Base-by-base conservation (phyloP, 257 asterid genomes). In the Solanum chmielewskii region DNA sequence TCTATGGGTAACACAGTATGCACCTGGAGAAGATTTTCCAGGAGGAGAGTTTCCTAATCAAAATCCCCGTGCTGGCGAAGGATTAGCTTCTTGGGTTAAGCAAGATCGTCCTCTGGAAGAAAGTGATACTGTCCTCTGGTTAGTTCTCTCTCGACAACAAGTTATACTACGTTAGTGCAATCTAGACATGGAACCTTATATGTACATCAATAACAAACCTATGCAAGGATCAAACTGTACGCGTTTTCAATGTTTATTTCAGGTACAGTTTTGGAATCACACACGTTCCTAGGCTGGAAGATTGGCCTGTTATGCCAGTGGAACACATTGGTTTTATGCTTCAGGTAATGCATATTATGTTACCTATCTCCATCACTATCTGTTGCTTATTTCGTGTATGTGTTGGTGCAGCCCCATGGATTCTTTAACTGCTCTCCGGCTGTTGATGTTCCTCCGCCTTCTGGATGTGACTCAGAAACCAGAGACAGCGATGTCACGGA, bases 41-140 rank as follows among this genome's bases (percentile, higher is more conserved):
- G 99, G 99, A 18, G 99, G 98, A 86, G 99, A 96, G 90, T 96
- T 96, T 86, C 99, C 98, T 83, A 96, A 96, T 91, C 99, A 96
- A 92, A 96, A 96, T 89, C 99, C 99, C 20, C 99, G 99, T 76
- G 94, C 83, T 85, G 96, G 99, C 29, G 98, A 96, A 90, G 99
- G 99, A 44, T 87, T 96, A 91, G 97, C 92, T 90, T 96, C 99
- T 3, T 96, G 98, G 98, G 98, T 96, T 47, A 94, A 95, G 92
- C 93, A 94, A 85, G 94, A 96, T 27, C 98, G 98, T 10, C 85
- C 98, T 83, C 90, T 95, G 42, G 99, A 96, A 89, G 99, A 96
- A 92, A 91, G 90, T 83, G 98, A 96, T 89, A 87, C 94, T 73
- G 99, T 96, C 90, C 97, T 96, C 89, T 96, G 98, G 99, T 96